phyloP scores from a whole-genome alignment of 2,329 filamentous ascomycete species.

The Penicillium brasilianum region DNA sequence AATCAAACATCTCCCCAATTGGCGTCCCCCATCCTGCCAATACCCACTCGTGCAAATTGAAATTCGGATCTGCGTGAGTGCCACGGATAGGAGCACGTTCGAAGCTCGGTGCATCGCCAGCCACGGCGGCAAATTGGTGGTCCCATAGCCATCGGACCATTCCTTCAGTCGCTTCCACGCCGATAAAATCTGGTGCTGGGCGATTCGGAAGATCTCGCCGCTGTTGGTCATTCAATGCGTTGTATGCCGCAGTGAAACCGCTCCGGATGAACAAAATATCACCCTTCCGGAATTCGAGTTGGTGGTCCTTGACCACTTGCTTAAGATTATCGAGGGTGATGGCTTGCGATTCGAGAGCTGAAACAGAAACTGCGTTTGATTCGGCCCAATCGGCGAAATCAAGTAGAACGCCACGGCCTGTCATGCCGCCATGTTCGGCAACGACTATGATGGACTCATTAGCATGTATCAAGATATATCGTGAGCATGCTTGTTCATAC shows the following conservation, averaged over 20 bases:
- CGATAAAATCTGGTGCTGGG: slow-evolving; percentile 32
- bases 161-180: slow-evolving; percentile 41
- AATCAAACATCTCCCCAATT: slow-evolving; percentile 43
- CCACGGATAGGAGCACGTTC: slow-evolving; percentile 36
- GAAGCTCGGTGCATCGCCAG: slow-evolving; percentile 42
- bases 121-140: slow-evolving; percentile 42
- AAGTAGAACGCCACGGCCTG: slow-evolving; percentile 28
- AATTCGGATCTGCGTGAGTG: slow-evolving; percentile 30
- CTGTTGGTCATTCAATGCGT: slow-evolving; percentile 21
- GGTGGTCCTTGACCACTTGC: slow-evolving; percentile 21
- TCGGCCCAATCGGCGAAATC: slow-evolving; percentile 32
- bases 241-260: slow-evolving; percentile 30
- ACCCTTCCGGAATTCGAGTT: slow-evolving; percentile 26
- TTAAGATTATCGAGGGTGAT: slow-evolving; percentile 25
- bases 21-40: slow-evolving; percentile 39
- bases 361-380: slow-evolving; percentile 23
- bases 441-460: slow-evolving; percentile 15
- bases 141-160: slow-evolving; percentile 45
- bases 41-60: slow-evolving; percentile 39
- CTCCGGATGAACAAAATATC: slow-evolving; percentile 32
- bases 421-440: slow-evolving; percentile 31
- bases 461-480: background rate
- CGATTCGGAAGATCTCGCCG: slow-evolving; percentile 25
- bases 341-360: slow-evolving; percentile 25
- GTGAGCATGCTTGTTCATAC: slow-evolving; percentile 14